These are phyloP conservation scores for Fomitopsis pulvina DNA, from an alignment of 768 basidiomycete genomes.

Conservation along the genomic window DNA sequence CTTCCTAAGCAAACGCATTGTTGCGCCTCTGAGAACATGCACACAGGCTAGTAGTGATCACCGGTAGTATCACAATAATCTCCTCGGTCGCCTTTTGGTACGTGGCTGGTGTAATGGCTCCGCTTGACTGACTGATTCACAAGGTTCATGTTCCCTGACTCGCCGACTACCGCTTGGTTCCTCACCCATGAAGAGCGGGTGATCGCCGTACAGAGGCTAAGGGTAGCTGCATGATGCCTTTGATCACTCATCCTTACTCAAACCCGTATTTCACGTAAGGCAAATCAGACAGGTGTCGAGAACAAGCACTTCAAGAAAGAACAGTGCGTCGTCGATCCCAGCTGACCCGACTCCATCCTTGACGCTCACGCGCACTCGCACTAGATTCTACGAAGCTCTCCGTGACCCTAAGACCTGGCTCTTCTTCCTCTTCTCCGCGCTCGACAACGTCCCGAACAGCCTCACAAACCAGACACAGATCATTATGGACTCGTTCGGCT, in stretches of 20 bases:
- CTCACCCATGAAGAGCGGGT: conserved; percentile 55
- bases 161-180: conserved; percentile 72
- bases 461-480: conserved; percentile 59
- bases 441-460: conserved; percentile 46
- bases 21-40: not conserved
- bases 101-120: not conserved
- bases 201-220: conserved; percentile 56
- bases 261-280: conserved; percentile 24
- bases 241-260: not conserved
- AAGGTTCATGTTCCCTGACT: conserved; percentile 69
- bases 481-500: conserved; percentile 36
- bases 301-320: conserved; percentile 78
- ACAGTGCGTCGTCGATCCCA: conserved; percentile 49
- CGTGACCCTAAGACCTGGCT: conserved; percentile 70
- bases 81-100: conserved; percentile 52
- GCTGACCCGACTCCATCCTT: not conserved
- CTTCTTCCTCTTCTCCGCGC: conserved; percentile 36
- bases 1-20: not conserved
- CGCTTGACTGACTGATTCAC: not conserved
- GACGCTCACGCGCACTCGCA: not conserved
- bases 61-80: conserved; percentile 50
- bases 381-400: conserved; percentile 63
- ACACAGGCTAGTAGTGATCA: conserved; percentile 62
- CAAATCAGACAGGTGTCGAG: conserved; percentile 77
- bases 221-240: conserved; percentile 28